Base-by-base conservation (phyloP, 2,329 filamentous ascomycete species). In the Drechslerella dactyloides region DNA sequence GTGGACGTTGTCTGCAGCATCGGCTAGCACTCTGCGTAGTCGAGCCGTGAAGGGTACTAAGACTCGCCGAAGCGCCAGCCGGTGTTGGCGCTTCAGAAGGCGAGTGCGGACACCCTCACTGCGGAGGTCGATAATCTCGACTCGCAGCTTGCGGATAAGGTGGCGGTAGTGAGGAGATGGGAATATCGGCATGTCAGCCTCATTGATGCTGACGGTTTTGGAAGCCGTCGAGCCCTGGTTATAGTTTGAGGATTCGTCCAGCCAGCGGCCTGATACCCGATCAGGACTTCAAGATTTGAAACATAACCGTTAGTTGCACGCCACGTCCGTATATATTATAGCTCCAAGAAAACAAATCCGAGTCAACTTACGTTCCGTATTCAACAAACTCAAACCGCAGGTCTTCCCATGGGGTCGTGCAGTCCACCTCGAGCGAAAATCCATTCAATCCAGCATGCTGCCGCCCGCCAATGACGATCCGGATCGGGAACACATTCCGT, bases 361-460 rank as follows among this genome's bases (percentile, higher is more conserved):
- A 33, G 8, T 33, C 8, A 42, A 69, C 64, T 62, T 52, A 69
- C 64, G 23, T n/a, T 7, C 50, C 30, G n/a, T 40, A 51, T 35
- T 54, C 50, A 30, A 48, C 60, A 27, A 57, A 69, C 27, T 62
- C 64, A 30, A 61, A 69, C 3, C 35, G 51, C 11, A 69, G 30
- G 30, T 69, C 64, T 40, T 69, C 64, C 64, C 64, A 69, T 1
- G 64, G 64, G 1, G 64, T 69, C n/a, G 64, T 52, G 17, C 64
- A 62, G 10, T 51, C 35, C n/a, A 69, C 11, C 2, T 56, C 48
- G 10, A 69, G 11, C 1, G 30, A 35, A n/a, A 54, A 61, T 15
- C 59, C 64, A 53, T 62, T 27, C 44, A 33, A 21, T 2, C 52
- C 51, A 21, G 37, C 55, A 30, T 57, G 50, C 2, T 51, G 21